Evolutionary conservation across 192 early-diverging fungal genomes (phyloP).

Genomic region (Paraglomus brasilianum): DNA sequence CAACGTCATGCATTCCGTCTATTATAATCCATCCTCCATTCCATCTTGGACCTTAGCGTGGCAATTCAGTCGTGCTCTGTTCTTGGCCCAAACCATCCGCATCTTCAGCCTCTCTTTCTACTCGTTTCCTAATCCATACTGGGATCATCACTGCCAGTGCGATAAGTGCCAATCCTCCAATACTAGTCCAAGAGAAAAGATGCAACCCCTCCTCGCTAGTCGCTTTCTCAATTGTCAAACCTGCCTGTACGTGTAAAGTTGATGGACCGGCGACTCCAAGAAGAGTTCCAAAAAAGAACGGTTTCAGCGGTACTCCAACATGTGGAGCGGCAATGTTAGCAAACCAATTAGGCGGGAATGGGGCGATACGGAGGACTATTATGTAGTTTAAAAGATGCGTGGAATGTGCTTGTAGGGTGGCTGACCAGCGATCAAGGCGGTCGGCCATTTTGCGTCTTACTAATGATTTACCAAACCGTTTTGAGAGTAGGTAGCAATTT

Average conservation of each 20-base stretch:
- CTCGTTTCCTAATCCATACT: slow-evolving; percentile 9
- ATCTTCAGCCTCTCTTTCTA: too few relatives aligned
- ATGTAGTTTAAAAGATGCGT: slow-evolving; percentile 59
- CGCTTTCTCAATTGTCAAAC: slow-evolving; percentile 50
- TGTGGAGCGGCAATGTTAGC: slow-evolving; percentile 61
- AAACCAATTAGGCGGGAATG: slow-evolving; percentile 62
- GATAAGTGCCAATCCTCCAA: slow-evolving; percentile 16
- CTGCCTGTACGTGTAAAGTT: slow-evolving; percentile 59
- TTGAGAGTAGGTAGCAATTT: slow-evolving; percentile 52
- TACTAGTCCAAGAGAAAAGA: slow-evolving; percentile 13
- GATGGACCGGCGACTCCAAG: slow-evolving; percentile 52
- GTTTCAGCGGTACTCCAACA: slow-evolving; percentile 47
- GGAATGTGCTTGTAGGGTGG: slow-evolving; percentile 41
- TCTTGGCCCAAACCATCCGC: too few relatives aligned
- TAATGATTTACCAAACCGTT: slow-evolving; percentile 46
- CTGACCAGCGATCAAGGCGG: neutral
- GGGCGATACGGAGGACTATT: slow-evolving; percentile 52
- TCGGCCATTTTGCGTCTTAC: slow-evolving; percentile 43
- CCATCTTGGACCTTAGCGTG: too few relatives aligned
- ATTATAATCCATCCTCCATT: too few relatives aligned
- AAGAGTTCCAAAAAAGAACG: slow-evolving; percentile 57
- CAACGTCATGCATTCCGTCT: too few relatives aligned
- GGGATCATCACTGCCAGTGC: slow-evolving; percentile 15
- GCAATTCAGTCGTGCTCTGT: too few relatives aligned
- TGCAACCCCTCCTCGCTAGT: slow-evolving; percentile 4